Evolutionary conservation across 202 grass and related monocot genomes (phyloP).

Genomic region (Elaeis oleifera): DNA sequence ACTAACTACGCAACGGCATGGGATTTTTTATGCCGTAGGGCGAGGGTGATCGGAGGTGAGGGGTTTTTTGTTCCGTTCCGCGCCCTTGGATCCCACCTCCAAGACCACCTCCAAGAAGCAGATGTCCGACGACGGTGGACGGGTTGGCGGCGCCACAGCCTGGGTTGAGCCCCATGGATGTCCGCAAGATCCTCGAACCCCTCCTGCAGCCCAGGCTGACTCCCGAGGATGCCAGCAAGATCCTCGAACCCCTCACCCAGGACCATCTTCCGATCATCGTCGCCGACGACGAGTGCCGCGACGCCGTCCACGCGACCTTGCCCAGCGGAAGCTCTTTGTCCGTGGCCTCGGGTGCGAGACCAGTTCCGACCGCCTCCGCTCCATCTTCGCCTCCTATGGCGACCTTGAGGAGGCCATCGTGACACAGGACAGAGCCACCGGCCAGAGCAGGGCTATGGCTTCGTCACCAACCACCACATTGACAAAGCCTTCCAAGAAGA

Average conservation of each 20-base stretch:
- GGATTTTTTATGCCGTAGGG: too few species aligned
- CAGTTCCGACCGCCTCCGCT: slow-evolving; percentile 62
- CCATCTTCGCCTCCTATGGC: slow-evolving; percentile 70
- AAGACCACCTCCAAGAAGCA: slow-evolving; percentile 75
- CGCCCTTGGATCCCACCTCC: slow-evolving; percentile 49
- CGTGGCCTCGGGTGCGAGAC: slow-evolving; percentile 85
- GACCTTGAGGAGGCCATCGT: slow-evolving; percentile 83
- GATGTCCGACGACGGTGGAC: slow-evolving; percentile 64
- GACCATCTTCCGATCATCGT: slow-evolving; percentile 66
- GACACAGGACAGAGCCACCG: too few species aligned
- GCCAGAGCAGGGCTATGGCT: slow-evolving; percentile 80
- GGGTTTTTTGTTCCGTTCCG: slow-evolving; percentile 30
- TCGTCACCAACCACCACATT: slow-evolving; percentile 80
- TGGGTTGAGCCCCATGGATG: too few species aligned
- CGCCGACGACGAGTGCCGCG: too few species aligned
- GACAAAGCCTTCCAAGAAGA: slow-evolving; percentile 90
- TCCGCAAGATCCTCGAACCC: too few species aligned
- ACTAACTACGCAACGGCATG: too few species aligned
- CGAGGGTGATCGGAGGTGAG: slow-evolving; percentile 24
- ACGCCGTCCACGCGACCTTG: slow-evolving; percentile 62
- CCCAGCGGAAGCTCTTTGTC: slow-evolving; percentile 85
- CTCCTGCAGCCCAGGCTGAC: slow-evolving; percentile 28
- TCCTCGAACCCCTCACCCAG: slow-evolving; percentile 63
- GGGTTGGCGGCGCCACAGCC: slow-evolving; percentile 1
- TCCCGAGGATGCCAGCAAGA: slow-evolving; percentile 50